Evolutionary conservation across 495 filamentous ascomycete species (phyloP), one percentile per base, ranked within the genome.

Genomic region (Evernia prunastri): DNA sequence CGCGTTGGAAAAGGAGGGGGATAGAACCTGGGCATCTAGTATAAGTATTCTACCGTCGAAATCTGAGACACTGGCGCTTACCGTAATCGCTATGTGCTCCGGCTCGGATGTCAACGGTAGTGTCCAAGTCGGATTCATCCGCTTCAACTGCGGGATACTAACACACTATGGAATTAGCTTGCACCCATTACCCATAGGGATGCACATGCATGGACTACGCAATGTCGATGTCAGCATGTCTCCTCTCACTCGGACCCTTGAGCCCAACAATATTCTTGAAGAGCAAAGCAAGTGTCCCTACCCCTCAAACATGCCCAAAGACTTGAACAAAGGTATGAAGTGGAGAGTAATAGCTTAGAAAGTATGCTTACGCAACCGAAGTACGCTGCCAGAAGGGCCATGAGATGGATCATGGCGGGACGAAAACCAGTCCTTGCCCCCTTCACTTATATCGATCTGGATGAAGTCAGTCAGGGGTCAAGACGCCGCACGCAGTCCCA

Each of bases 1-100:
- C 84, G 1, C 89, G 83, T 68, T 93, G 91, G 75, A 97, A 90
- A 17, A 90, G 79, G 7, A 90, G 77, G 1, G 87, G 89, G 63
- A 90, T 73, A 66, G 79, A 80, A 36, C 81, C 69, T 69, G 20
- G 17, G 37, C 23, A 4, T 31, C 59, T 20, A 23, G 49, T 56
- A 35, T 56, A 49, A 33, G 20, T 36, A n/a, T 25, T 37, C 27
- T 7, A 42, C 15, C 11, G 31, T 64, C 54, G 8, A 36, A 35
- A 31, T n/a, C 12, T 36, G 40, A n/a, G 27, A 35, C 39, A 72
- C 63, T 80, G 73, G 36, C 33, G 45, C 66, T 63, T 74, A 56
- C 82, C 88, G 71, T 89, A 89, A 70, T 87, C 84, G 63, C 81
- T 85, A 74, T 89, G 84, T 4, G 88, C 86, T 62, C 88, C 83